These are phyloP conservation scores for Polygonum maritimum DNA, from an alignment of 148 eudicot genomes.

Conservation along the genomic window DNA sequence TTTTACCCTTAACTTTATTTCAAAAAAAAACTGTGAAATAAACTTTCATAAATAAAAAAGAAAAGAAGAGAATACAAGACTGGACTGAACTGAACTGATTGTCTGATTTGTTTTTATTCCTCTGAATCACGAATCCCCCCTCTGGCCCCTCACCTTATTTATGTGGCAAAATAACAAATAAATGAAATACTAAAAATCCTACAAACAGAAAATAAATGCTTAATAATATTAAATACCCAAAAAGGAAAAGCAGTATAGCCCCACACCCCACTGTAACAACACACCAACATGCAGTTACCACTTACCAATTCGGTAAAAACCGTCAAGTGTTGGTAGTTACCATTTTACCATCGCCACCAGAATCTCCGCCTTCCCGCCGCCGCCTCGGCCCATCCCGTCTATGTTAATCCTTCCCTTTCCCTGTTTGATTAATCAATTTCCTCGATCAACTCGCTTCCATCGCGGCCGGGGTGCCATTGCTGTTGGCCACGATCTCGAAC, in stretches of 20 bases:
- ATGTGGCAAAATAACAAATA: neutral
- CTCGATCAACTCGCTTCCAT: constrained; percentile 8
- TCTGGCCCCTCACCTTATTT: constrained; percentile 7
- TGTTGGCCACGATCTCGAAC: constrained; percentile 45
- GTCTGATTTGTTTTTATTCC: constrained; percentile 11
- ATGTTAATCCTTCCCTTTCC: neutral
- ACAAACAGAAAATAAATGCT: neutral
- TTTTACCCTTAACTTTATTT: too few relatives aligned
- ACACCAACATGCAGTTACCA: neutral
- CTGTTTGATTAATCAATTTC: too few relatives aligned
- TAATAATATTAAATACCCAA: neutral
- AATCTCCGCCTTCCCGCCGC: constrained; percentile 2
- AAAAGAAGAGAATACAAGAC: neutral
- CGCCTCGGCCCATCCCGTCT: neutral
- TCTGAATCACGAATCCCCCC: constrained; percentile 1
- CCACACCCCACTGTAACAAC: constrained; percentile 7
- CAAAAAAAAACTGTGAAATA: neutral
- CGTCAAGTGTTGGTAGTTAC: neutral
- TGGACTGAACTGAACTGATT: constrained; percentile 7
- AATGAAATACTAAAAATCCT: neutral
- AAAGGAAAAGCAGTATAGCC: neutral
- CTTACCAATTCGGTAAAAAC: neutral
- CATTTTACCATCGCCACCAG: constrained; percentile 1
- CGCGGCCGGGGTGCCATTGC: constrained; percentile 5
- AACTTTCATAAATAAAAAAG: neutral